These are phyloP conservation scores for Hymenoscyphus salicellus DNA, from an alignment of 2,329 filamentous ascomycete genomes.

Conservation along the genomic window DNA sequence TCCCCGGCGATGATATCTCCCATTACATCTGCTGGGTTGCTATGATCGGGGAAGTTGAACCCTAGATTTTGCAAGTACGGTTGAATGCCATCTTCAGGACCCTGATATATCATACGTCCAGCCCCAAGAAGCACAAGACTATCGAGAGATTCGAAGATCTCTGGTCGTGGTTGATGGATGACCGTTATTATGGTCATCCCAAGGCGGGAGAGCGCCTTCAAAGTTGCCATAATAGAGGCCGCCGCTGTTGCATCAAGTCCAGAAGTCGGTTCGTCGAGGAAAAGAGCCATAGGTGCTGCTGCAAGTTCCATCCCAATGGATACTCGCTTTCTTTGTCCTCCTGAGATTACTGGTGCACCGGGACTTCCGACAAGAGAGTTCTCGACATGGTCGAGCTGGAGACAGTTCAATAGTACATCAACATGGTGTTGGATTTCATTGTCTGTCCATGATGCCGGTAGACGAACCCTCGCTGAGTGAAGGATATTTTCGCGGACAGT, in stretches of 20 bases:
- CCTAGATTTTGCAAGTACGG: conserved; percentile 52
- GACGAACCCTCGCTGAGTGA: conserved; percentile 53
- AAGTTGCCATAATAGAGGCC: conserved; percentile 60
- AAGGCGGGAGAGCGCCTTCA: conserved; percentile 57
- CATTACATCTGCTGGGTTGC: conserved; percentile 56
- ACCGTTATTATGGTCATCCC: conserved; percentile 55
- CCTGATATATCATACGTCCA: conserved; percentile 55
- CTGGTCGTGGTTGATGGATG: conserved; percentile 54
- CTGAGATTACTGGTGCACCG: conserved; percentile 59
- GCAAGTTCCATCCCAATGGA: conserved; percentile 59
- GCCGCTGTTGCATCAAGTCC: conserved; percentile 63
- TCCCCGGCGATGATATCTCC: conserved; percentile 62
- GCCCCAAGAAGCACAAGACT: conserved; percentile 60
- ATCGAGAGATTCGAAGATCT: conserved; percentile 58
- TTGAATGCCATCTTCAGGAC: conserved; percentile 43
- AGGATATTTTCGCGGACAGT: conserved; percentile 62
- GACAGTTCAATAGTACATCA: conserved; percentile 53
- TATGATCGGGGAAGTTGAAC: conserved; percentile 48
- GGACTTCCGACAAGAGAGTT: conserved; percentile 54
- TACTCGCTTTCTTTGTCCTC: conserved; percentile 60
- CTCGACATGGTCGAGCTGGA: conserved; percentile 40
- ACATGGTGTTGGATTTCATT: conserved; percentile 51
- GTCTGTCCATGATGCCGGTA: conserved; percentile 51
- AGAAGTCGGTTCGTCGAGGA: conserved; percentile 59
- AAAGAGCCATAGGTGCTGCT: conserved; percentile 56